Evolutionary conservation across 306 rosid species (phyloP), one percentile per base, ranked within the genome.

Genomic region (Bauhinia variegata): DNA sequence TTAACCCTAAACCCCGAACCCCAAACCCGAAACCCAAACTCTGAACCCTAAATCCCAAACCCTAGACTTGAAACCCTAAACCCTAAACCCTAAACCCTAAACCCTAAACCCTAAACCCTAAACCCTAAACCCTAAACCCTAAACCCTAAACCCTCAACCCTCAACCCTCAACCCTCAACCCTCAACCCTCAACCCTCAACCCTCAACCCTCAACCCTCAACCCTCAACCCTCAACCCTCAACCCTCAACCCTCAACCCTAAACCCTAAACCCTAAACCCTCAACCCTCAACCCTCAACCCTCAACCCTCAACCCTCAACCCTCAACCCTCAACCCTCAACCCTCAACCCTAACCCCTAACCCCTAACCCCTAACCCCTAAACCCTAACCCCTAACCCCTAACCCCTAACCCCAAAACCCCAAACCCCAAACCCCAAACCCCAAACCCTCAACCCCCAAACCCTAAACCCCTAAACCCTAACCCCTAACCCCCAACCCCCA

Each of bases 41-140:
- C 41, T 55, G n/a, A 55, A 55, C 61, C 61, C 42, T n/a, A n/a
- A 57, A 57, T 44, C 63, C 63, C 3, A 34, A 57, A 34, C 63
- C 63, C 63, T 33, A n/a, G n/a, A n/a, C n/a, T n/a, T n/a, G n/a
- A n/a, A 57, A 34, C 63, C 44, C 44, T 15, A 34, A 57, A 34
- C 63, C 63, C 44, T 34, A 14, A 34, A 57, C 63, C 63, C 13
- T 34, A 14, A 57, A 34, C 44, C 63, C 63, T 14, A 6, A n/a
- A 57, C 44, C 63, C 61, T 32, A 32, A 57, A 57, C 63, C 63
- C 44, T 36, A n/a, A n/a, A n/a, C n/a, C n/a, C n/a, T n/a, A n/a
- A n/a, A n/a, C n/a, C n/a, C n/a, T n/a, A n/a, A n/a, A n/a, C n/a
- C n/a, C n/a, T n/a, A n/a, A n/a, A n/a, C n/a, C n/a, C n/a, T n/a